These are phyloP conservation scores for Boletellus sp. DNA, from an alignment of 768 basidiomycete species.

Conservation along the genomic window DNA sequence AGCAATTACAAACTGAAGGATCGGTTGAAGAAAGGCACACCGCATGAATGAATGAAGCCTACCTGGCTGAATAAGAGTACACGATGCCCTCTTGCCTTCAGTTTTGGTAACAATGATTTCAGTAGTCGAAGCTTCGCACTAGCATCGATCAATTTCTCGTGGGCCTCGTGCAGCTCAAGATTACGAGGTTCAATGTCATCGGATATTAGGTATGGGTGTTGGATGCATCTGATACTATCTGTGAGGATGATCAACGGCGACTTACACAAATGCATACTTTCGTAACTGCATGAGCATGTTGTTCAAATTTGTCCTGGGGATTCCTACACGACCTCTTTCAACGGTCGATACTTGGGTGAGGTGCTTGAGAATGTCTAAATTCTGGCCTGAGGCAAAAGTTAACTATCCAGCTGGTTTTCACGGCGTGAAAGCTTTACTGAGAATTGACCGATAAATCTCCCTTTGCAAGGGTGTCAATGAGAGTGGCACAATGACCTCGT, in stretches of 20 bases:
- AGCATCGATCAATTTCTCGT: constrained; percentile 76
- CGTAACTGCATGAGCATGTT: constrained; percentile 87
- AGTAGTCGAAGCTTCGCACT: constrained; percentile 85
- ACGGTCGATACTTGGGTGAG: constrained; percentile 46
- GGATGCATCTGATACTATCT: constrained; percentile 58
- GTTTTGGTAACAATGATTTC: constrained; percentile 72
- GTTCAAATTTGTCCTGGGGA: constrained; percentile 57
- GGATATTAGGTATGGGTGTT: constrained; percentile 87
- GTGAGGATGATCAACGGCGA: neutral
- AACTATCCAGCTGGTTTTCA: constrained; percentile 16
- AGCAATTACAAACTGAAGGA: constrained; percentile 77
- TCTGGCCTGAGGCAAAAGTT: constrained; percentile 51
- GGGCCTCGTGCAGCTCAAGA: constrained; percentile 54
- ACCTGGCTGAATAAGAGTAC: constrained; percentile 92
- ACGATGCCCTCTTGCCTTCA: constrained; percentile 82
- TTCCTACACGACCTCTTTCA: constrained; percentile 27
- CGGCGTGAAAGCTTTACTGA: constrained; percentile 46
- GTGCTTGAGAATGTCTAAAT: constrained; percentile 60
- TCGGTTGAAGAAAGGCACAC: neutral
- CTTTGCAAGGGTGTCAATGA: constrained; percentile 85
- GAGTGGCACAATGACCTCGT: constrained; percentile 88
- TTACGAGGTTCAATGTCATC: constrained; percentile 74
- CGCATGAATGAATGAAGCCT: constrained; percentile 14
- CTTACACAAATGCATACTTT: constrained; percentile 50
- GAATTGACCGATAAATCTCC: constrained; percentile 80